These are phyloP conservation scores for Melaleuca quinquenervia DNA, from an alignment of 345 rosid genomes.

Conservation along the genomic window DNA sequence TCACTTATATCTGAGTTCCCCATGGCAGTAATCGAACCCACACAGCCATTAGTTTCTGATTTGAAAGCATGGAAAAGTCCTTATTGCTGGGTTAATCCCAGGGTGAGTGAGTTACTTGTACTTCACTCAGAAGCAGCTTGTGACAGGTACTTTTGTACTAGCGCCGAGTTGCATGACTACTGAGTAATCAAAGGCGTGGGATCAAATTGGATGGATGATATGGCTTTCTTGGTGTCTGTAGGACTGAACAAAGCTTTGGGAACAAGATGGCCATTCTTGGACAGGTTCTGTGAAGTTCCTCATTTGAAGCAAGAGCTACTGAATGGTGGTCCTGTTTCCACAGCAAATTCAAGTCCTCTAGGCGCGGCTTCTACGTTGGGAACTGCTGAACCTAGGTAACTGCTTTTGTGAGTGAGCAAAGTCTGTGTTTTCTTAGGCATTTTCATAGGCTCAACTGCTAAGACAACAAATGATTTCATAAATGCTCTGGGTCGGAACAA, in stretches of 20 bases:
- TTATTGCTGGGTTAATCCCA: neutral
- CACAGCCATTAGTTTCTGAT: neutral
- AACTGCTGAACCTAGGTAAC: conserved; percentile 28
- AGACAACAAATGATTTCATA: neutral
- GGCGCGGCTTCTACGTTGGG: conserved; percentile 17
- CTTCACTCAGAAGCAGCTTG: neutral
- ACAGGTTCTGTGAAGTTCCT: conserved; percentile 26
- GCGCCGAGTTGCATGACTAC: neutral
- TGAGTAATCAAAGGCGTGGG: neutral
- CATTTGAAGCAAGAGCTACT: conserved; percentile 31
- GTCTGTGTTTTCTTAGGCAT: neutral
- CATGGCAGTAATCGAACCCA: neutral
- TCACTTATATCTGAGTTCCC: neutral
- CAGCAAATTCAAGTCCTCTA: conserved; percentile 24
- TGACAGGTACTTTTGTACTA: neutral
- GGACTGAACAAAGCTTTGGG: neutral
- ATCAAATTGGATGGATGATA: neutral
- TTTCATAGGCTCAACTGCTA: neutral
- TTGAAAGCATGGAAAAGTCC: neutral
- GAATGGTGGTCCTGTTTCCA: neutral
- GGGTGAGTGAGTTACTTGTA: neutral
- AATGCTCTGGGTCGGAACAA: neutral
- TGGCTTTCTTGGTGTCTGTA: neutral
- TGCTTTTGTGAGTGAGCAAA: neutral
- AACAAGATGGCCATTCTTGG: conserved; percentile 29